A percentile compares a stretch with the other conserved stretches of the same genome.
These are phyloP conservation scores for Pyrus hybrid DNA, from an alignment of 331 rosid genomes.

Conservation along the genomic window DNA sequence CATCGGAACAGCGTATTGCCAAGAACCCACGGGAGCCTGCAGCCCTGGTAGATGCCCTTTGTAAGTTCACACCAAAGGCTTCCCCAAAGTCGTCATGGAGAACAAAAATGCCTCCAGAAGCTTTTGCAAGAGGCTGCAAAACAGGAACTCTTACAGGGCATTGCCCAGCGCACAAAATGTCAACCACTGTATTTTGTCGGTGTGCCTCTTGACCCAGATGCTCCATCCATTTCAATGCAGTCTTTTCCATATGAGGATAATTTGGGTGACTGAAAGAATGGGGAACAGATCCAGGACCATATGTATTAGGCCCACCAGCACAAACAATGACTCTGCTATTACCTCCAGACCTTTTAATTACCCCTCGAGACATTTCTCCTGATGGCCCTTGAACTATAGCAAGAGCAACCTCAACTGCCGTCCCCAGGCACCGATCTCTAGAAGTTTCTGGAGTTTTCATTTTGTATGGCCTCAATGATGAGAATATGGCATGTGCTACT, in stretches of 20 bases:
- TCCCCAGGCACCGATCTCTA: constrained; percentile 92
- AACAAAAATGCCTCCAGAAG: constrained; percentile 92
- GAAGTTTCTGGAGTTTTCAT: constrained; percentile 73
- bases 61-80: constrained; percentile 99
- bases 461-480: constrained; percentile 83
- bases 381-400: constrained; percentile 93
- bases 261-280: constrained; percentile 84
- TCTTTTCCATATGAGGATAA: constrained; percentile 89
- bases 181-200: constrained; percentile 66
- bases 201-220: constrained; percentile 81
- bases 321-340: constrained; percentile 88
- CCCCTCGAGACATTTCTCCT: constrained; percentile 87
- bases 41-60: constrained; percentile 87
- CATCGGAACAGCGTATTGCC: constrained; percentile 84
- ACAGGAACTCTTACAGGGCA: constrained; percentile 97
- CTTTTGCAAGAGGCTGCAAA: constrained; percentile 91
- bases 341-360: constrained; percentile 79
- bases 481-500: constrained; percentile 86
- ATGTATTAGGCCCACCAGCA: constrained; percentile 94
- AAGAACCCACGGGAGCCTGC: constrained; percentile 93
- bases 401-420: constrained; percentile 97
- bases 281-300: constrained; percentile 96
- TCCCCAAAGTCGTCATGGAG: constrained; percentile 99
- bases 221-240: constrained; percentile 92
- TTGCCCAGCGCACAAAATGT: constrained; percentile 93